Evolutionary conservation across 2,329 filamentous ascomycete species (phyloP).

Genomic region (Xylaria sp.): DNA sequence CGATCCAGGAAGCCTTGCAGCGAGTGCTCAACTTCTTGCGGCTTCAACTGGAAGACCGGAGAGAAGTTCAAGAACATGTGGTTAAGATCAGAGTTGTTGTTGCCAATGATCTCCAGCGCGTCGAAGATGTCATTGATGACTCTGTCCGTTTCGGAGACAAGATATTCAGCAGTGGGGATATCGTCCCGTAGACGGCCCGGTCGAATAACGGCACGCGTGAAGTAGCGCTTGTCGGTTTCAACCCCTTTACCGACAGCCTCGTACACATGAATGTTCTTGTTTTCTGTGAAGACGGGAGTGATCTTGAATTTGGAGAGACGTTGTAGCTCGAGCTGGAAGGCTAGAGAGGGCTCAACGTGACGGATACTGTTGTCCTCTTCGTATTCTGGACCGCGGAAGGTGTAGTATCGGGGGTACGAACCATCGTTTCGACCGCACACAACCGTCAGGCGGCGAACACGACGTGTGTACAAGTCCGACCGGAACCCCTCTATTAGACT

Average conservation of each 20-base stretch:
- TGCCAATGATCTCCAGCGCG: constrained; percentile 96
- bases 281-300: constrained; percentile 98
- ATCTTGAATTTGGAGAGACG: constrained; percentile 97
- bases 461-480: constrained; percentile 82
- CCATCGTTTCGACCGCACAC: constrained; percentile 95
- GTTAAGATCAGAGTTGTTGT: constrained; percentile 99
- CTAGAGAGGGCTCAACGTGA: constrained; percentile 94
- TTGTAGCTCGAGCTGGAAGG: constrained; percentile 97
- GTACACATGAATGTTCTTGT: constrained; percentile 99
- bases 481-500: constrained; percentile 83
- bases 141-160: constrained; percentile 96
- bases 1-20: constrained; percentile 95
- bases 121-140: constrained; percentile 98
- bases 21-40: constrained; percentile 89
- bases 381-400: constrained; percentile 93
- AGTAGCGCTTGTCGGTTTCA: constrained; percentile 98
- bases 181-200: constrained; percentile 95
- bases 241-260: constrained; percentile 94
- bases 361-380: constrained; percentile 94
- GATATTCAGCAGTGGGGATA: constrained; percentile 97
- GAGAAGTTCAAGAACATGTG: constrained; percentile 99
- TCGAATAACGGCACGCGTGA: constrained; percentile 93
- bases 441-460: constrained; percentile 91
- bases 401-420: constrained; percentile 96
- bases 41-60: constrained; percentile 91